Percentiles rank a stretch among this genome's conserved stretches.
phyloP scores from a whole-genome alignment of 2,329 filamentous ascomycete species.

The Fusarium concolor region DNA sequence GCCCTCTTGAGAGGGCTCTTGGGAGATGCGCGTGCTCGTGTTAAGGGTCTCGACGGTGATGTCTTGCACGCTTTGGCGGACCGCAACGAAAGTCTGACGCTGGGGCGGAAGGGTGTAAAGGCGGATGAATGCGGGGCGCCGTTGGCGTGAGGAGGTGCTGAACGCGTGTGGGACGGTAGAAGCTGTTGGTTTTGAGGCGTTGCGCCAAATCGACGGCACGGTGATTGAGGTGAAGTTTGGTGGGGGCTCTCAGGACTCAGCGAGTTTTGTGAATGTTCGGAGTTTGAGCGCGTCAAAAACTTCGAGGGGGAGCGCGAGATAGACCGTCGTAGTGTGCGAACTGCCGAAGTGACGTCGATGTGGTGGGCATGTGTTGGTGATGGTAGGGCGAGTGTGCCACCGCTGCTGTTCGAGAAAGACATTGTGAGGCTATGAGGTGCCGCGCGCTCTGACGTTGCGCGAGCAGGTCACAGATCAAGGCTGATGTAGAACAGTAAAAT shows the following conservation, averaged over 20 bases:
- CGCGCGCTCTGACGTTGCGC: constrained; percentile 39
- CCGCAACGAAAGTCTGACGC: constrained; percentile 73
- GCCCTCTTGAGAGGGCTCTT: constrained; percentile 85
- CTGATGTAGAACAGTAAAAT: constrained; percentile 40
- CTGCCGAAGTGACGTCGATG: constrained; percentile 83
- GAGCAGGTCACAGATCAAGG: constrained; percentile 46
- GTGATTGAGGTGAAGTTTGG: constrained; percentile 62
- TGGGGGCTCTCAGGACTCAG: constrained; percentile 62
- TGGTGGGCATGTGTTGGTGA: constrained; percentile 87
- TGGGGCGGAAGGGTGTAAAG: constrained; percentile 74
- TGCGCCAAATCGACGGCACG: constrained; percentile 58
- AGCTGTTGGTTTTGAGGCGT: constrained; percentile 53
- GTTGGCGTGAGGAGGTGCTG: constrained; percentile 51
- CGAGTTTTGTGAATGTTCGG: constrained; percentile 61
- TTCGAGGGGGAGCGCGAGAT: constrained; percentile 95
- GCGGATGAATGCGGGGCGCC: constrained; percentile 58
- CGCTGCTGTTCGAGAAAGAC: constrained; percentile 70
- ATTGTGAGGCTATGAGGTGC: constrained; percentile 56
- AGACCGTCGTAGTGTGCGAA: constrained; percentile 86
- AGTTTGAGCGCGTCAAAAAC: constrained; percentile 69
- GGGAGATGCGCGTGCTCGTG: constrained; percentile 76
- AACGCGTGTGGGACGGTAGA: constrained; percentile 49
- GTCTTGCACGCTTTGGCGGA: constrained; percentile 71
- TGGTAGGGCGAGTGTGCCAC: constrained; percentile 85
- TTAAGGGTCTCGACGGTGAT: constrained; percentile 64